A percentile compares a stretch with the other conserved stretches of the same genome.
These are phyloP conservation scores for Arxiozyma slooffiae DNA, from an alignment of 1,139 yeast species.

Conservation along the genomic window DNA sequence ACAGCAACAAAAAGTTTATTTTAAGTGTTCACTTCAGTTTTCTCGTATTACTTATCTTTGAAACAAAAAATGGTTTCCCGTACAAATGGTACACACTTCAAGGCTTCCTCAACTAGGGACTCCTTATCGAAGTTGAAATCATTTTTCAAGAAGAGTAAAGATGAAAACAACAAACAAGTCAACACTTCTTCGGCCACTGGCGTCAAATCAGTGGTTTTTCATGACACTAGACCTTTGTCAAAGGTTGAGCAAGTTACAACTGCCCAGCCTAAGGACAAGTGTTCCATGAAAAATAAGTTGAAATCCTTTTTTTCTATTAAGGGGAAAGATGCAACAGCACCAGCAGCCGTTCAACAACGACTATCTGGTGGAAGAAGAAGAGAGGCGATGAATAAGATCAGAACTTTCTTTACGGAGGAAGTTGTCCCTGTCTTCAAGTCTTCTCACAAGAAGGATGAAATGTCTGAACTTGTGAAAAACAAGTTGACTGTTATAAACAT, in stretches of 20 bases:
- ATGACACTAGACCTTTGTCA: not conserved
- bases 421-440: not conserved
- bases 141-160: no score
- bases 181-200: no score
- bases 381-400: not conserved
- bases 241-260: not conserved
- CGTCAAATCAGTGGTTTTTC: no score
- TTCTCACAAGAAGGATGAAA: no score
- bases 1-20: not conserved
- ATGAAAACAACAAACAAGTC: no score
- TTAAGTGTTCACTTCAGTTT: not conserved
- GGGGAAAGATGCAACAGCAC: not conserved
- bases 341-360: not conserved
- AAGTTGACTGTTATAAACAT: no score
- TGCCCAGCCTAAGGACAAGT: not conserved
- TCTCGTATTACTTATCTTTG: not conserved
- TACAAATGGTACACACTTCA: not conserved
- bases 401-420: not conserved
- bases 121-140: not conserved
- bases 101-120: not conserved
- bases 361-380: not conserved
- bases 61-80: not conserved
- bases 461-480: no score
- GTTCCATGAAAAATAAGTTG: no score
- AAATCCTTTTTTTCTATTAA: not conserved